These are phyloP conservation scores for Quercus tomentella DNA, from an alignment of 331 rosid genomes.

Conservation along the genomic window DNA sequence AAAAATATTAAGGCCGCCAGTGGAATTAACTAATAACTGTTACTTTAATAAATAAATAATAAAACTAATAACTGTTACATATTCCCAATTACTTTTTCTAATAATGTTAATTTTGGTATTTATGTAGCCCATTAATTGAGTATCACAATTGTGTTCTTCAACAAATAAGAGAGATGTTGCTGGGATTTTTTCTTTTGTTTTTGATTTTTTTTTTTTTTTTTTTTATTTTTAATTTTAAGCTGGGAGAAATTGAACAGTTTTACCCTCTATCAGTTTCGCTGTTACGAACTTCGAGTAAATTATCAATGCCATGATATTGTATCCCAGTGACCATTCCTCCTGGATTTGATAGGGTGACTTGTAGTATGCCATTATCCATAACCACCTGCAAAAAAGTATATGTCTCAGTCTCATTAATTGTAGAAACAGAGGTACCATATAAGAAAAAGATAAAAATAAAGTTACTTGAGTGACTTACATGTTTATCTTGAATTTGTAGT, in stretches of 20 bases:
- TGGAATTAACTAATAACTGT: no score
- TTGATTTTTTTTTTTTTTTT: no score
- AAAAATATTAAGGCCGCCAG: no score
- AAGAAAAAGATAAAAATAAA: not conserved
- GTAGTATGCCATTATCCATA: constrained; percentile 79
- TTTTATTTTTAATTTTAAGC: no score
- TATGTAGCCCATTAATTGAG: not conserved
- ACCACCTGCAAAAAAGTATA: constrained; percentile 41
- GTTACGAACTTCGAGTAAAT: constrained; percentile 67
- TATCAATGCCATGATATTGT: constrained; percentile 61
- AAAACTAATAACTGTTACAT: no score
- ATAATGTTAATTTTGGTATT: no score
- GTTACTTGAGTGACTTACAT: constrained; percentile 39
- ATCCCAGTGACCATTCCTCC: constrained; percentile 68
- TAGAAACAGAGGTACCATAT: no score
- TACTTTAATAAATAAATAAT: no score
- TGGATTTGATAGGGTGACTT: constrained; percentile 71
- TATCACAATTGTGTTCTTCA: not conserved
- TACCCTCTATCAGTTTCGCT: constrained; percentile 66
- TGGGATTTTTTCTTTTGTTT: no score
- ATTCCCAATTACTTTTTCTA: no score
- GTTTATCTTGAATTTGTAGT: constrained; percentile 58
- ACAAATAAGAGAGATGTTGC: not conserved
- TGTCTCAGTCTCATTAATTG: not conserved
- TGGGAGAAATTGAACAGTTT: no score